Conservation (phyloP, 768 basidiomycete species). For the Pleurotus pulmonarius region DNA sequence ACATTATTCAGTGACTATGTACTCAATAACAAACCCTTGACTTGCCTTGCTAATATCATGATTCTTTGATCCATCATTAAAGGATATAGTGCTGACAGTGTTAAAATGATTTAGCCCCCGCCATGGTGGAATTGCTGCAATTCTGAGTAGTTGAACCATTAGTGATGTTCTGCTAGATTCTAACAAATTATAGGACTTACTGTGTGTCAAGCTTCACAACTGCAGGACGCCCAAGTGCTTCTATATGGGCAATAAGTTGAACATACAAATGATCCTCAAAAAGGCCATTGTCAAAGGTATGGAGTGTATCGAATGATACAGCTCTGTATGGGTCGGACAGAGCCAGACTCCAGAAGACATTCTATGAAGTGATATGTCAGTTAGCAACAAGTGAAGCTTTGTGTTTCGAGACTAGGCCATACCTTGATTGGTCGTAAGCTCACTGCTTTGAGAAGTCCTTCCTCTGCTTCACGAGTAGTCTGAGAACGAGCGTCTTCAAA, state of each 20-base stretch:
- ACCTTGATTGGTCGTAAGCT: conserved; percentile 21
- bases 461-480: background rate
- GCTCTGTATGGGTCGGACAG: conserved; percentile 30
- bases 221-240: conserved; percentile 8
- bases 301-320: conserved; percentile 35
- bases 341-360: conserved; percentile 34
- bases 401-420: too few species aligned
- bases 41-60: conserved; percentile 31
- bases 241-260: conserved; percentile 20
- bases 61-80: conserved; percentile 30
- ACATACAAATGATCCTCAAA: conserved; percentile 27
- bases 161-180: too few species aligned
- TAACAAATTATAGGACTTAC: too few species aligned
- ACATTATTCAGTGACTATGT: too few species aligned
- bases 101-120: conserved; percentile 28
- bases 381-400: too few species aligned
- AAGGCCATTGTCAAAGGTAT: conserved; percentile 28
- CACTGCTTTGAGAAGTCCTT: conserved; percentile 14
- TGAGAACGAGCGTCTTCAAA: conserved; percentile 12
- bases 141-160: conserved; percentile 16
- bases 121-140: conserved; percentile 28
- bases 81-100: conserved; percentile 19
- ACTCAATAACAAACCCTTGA: too few species aligned
- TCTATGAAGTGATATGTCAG: conserved; percentile 18
- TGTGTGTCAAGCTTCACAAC: conserved; percentile 17